These are phyloP conservation scores for Gossypium stocksii DNA, from an alignment of 345 rosid species.

Conservation along the genomic window DNA sequence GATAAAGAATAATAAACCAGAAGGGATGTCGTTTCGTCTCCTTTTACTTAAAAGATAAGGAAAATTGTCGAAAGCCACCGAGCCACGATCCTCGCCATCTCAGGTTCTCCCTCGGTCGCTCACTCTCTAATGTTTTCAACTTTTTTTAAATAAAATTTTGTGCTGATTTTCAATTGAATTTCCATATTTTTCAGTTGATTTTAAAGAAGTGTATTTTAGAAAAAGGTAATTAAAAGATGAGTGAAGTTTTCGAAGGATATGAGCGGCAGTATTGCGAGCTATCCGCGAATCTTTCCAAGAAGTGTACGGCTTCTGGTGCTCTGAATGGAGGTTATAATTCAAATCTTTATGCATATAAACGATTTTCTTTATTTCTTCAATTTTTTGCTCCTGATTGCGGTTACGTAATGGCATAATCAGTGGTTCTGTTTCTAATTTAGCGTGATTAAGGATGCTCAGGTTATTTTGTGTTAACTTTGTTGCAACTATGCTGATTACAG, in stretches of 20 bases:
- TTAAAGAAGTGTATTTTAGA: neutral
- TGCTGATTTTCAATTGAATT: neutral
- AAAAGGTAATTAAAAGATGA: slow-evolving; percentile 31
- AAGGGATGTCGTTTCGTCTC: slow-evolving; percentile 8
- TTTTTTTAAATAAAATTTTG: neutral
- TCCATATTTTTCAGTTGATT: neutral
- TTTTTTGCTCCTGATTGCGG: neutral
- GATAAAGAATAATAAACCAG: neutral
- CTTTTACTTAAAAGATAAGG: neutral
- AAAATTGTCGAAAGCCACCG: neutral
- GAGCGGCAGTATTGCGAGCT: slow-evolving; percentile 65
- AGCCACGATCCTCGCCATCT: neutral
- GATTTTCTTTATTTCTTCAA: neutral
- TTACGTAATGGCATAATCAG: neutral
- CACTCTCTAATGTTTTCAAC: neutral
- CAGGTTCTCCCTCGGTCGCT: neutral
- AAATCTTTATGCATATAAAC: neutral
- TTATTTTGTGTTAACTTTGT: neutral
- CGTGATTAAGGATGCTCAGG: neutral
- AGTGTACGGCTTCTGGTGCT: slow-evolving; percentile 44
- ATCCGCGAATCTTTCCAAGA: slow-evolving; percentile 52
- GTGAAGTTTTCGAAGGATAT: slow-evolving; percentile 53
- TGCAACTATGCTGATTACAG: neutral
- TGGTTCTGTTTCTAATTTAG: neutral
- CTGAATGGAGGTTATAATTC: slow-evolving; percentile 47